Evolutionary conservation across 306 rosid genomes (phyloP), one percentile per base, ranked within the genome.

Genomic region (Vigna angularis): DNA sequence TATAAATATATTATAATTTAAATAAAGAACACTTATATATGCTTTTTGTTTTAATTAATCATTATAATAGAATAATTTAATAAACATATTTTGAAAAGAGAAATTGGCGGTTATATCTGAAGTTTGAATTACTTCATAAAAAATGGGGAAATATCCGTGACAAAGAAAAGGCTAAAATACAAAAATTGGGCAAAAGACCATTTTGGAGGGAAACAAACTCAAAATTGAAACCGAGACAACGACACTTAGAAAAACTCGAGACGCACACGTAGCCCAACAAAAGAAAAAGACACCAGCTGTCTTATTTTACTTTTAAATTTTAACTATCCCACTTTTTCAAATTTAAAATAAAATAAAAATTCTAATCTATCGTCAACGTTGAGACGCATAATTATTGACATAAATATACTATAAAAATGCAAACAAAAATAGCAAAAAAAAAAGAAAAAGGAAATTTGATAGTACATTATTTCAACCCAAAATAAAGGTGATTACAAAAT

Each of bases 191-290:
- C 48, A 44, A 6, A 18, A n/a, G 42, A 38, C 11, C 24, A 15
- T 63, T 63, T 75, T 64, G 72, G 73, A 65, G 72, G 79, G 79
- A 63, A 75, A 62, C 11, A 18, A 30, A 75, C 18, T 22, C 48
- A 49, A 49, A 74, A 30, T 57, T 74, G 8, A 48, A 75, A 64
- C 14, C 22, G 11, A 12, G 49, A 30, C 15, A 45, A 44, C 10
- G 52, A 53, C 52, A 17, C 6, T 18, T 14, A 18, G 10, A 10
- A 71, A 34, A 10, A 2, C 4, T 51, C 13, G 32, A 17, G 16
- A 70, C 42, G 9, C 14, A 34, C 38, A 34, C 47, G 11, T 8
- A 14, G 2, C 58, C 16, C 17, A 50, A 5, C 26, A n/a, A 4
- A 14, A 49, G 24, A 49, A 28, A 69, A 49, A 49, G 42, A 70